Percentiles rank a stretch among this genome's conserved stretches.
These are phyloP conservation scores for Neolecta irregularis DNA, from an alignment of 1,139 yeast genomes.

Conservation along the genomic window DNA sequence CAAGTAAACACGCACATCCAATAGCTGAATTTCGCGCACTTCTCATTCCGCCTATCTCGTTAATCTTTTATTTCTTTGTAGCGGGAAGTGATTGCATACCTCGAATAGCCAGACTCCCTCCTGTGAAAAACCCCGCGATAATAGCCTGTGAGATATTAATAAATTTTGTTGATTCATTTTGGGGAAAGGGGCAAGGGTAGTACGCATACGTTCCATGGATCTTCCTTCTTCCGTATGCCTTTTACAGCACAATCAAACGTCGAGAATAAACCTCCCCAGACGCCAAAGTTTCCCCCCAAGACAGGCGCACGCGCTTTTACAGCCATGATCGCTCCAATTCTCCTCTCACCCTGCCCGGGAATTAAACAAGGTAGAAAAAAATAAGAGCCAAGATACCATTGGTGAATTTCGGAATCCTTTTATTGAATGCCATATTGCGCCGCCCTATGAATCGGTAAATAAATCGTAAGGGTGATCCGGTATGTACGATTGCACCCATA, in stretches of 20 bases:
- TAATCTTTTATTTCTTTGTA: too few relatives aligned
- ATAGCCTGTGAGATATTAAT: constrained; percentile 56
- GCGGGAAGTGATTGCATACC: too few relatives aligned
- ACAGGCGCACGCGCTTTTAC: constrained; percentile 95
- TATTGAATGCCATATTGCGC: constrained; percentile 96
- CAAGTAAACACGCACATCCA: constrained; percentile 91
- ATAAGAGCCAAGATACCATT: too few relatives aligned
- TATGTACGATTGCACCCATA: constrained; percentile 52
- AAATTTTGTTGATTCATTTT: too few relatives aligned
- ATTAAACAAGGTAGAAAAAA: too few relatives aligned
- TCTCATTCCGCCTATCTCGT: constrained; percentile 97
- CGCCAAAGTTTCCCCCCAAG: constrained; percentile 97
- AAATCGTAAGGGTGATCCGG: not conserved
- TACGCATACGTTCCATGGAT: constrained; percentile 36
- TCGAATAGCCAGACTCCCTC: constrained; percentile 95
- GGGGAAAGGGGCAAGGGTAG: too few relatives aligned
- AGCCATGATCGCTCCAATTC: constrained; percentile 77
- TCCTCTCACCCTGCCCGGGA: constrained; percentile 92
- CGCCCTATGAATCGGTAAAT: constrained; percentile 38
- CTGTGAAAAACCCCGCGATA: constrained; percentile 95
- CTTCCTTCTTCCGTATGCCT: constrained; percentile 92
- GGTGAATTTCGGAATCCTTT: constrained; percentile 98
- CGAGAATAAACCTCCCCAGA: constrained; percentile 97
- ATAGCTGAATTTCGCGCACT: constrained; percentile 94
- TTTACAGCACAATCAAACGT: constrained; percentile 92